A percentile compares a stretch with the other conserved stretches of the same genome.
phyloP scores from a whole-genome alignment of 345 rosid genomes.

The Dipteronia sinensis region DNA sequence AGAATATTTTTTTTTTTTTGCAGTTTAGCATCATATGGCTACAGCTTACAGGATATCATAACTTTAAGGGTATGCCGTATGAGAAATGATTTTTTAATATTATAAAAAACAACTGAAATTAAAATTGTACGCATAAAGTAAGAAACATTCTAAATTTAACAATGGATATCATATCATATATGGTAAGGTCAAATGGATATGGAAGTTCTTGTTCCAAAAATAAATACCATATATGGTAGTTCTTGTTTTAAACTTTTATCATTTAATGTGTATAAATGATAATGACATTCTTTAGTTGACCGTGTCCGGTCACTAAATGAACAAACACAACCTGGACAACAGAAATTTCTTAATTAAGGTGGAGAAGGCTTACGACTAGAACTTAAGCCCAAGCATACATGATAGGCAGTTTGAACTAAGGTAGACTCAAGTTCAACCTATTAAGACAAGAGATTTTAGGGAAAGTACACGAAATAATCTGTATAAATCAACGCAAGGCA shows the following conservation, averaged over 20 bases:
- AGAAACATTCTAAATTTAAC: not conserved
- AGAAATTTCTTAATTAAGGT: not conserved
- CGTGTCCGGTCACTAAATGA: not conserved
- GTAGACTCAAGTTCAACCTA: not conserved
- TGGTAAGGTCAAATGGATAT: slow-evolving; percentile 7
- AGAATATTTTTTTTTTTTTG: too few relatives aligned
- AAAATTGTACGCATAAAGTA: not conserved
- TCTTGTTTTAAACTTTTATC: too few relatives aligned
- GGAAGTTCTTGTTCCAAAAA: slow-evolving; percentile 26
- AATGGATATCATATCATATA: not conserved
- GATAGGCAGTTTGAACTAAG: not conserved
- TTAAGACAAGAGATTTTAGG: not conserved
- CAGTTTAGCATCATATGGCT: not conserved
- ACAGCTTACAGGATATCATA: not conserved
- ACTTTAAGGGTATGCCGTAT: too few relatives aligned
- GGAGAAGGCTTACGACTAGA: not conserved
- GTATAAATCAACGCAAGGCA: not conserved
- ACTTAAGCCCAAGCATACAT: not conserved
- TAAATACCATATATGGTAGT: not conserved
- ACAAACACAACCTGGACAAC: not conserved
- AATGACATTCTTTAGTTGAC: not conserved
- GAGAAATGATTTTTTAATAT: too few relatives aligned
- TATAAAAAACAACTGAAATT: not conserved
- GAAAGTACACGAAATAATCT: not conserved
- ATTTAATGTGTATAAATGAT: too few relatives aligned